Percentiles rank a stretch among this genome's conserved stretches.
Evolutionary conservation across 441 rosid genomes (phyloP).

Genomic region (Manihot esculenta): DNA sequence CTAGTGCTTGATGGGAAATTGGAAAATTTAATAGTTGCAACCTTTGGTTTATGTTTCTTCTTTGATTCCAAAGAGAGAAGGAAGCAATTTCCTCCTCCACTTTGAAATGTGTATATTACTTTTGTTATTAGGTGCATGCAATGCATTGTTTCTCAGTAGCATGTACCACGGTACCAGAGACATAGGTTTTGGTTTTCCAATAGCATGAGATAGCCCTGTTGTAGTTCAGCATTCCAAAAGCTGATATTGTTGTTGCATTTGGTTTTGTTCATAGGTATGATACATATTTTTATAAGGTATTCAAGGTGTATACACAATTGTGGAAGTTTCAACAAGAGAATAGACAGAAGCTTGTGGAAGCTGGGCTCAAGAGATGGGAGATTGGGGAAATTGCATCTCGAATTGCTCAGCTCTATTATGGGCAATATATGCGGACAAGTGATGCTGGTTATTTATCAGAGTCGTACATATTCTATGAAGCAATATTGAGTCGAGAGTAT

Average conservation of each 20-base stretch:
- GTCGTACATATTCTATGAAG: slow-evolving; percentile 87
- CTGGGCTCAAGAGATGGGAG: slow-evolving; percentile 97
- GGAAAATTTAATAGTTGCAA: not conserved
- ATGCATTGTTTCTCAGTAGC: not conserved
- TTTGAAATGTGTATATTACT: not conserved
- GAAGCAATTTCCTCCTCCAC: not conserved
- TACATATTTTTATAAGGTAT: slow-evolving; percentile 88
- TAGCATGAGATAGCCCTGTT: not conserved
- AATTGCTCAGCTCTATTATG: slow-evolving; percentile 93
- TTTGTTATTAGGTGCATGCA: not conserved
- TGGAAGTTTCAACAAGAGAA: slow-evolving; percentile 99
- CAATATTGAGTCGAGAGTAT: slow-evolving; percentile 78
- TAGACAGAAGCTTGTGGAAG: slow-evolving; percentile 83
- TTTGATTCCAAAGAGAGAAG: not conserved
- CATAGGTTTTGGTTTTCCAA: not conserved
- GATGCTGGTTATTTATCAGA: slow-evolving; percentile 79
- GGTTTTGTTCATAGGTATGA: slow-evolving; percentile 57
- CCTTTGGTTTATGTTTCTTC: not conserved
- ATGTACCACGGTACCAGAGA: not conserved
- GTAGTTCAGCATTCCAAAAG: not conserved
- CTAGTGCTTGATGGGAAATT: not conserved
- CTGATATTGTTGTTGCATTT: not conserved
- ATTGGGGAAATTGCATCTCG: slow-evolving; percentile 97
- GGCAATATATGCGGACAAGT: slow-evolving; percentile 91
- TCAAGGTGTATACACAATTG: slow-evolving; percentile 88